These are phyloP conservation scores for Silene vulgaris DNA, from an alignment of 179 eudicot genomes.

Conservation along the genomic window DNA sequence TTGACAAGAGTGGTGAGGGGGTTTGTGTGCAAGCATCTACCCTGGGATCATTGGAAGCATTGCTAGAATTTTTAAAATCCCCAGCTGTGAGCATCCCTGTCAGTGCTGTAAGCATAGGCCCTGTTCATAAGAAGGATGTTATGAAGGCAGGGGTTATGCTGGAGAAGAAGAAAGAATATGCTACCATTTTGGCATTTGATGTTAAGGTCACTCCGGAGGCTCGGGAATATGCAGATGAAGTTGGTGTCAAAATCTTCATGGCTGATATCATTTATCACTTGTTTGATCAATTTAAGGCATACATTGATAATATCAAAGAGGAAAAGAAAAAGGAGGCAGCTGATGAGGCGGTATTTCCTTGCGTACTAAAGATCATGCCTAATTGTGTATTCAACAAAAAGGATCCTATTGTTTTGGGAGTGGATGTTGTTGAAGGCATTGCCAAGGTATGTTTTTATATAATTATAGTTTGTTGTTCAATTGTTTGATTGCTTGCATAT, in stretches of 20 bases:
- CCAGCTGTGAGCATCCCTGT: conserved; percentile 84
- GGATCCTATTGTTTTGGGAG: conserved; percentile 88
- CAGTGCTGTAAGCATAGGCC: conserved; percentile 93
- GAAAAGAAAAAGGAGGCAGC: conserved; percentile 90
- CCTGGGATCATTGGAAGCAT: conserved; percentile 86
- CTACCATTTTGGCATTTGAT: conserved; percentile 85
- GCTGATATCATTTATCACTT: conserved; percentile 90
- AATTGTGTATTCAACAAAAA: conserved; percentile 81
- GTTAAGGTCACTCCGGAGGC: conserved; percentile 94
- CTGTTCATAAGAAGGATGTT: conserved; percentile 92
- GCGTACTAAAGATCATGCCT: conserved; percentile 75
- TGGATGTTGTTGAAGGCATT: conserved; percentile 79
- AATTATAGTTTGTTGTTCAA: neutral
- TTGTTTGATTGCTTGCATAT: neutral
- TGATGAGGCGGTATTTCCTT: conserved; percentile 91
- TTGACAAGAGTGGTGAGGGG: conserved; percentile 89
- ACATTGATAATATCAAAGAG: conserved; percentile 78
- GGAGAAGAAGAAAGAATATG: conserved; percentile 92
- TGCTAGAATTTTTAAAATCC: conserved; percentile 73
- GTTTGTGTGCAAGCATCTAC: conserved; percentile 97
- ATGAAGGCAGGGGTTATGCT: conserved; percentile 95
- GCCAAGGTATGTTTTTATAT: conserved; percentile 44
- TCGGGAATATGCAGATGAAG: conserved; percentile 80
- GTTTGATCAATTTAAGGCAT: conserved; percentile 88
- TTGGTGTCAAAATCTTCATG: conserved; percentile 69